These are phyloP conservation scores for Chlamydomonas incerta DNA, from an alignment of 139 green algal genomes.

Conservation along the genomic window DNA sequence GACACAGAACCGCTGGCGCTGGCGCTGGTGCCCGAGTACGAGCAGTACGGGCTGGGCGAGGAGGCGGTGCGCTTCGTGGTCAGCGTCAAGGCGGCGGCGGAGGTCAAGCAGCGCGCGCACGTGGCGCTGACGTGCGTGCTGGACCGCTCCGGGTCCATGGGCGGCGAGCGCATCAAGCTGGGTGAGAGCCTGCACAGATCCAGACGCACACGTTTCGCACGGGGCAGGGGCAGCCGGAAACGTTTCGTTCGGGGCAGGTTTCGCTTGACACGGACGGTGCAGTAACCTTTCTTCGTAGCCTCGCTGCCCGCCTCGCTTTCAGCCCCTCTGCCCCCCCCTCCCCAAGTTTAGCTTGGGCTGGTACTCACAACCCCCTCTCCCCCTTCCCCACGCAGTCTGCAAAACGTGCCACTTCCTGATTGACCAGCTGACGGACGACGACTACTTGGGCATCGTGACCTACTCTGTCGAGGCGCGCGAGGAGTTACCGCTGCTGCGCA, in stretches of 20 bases:
- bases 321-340: too few species aligned
- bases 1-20: background rate
- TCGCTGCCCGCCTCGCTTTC: too few species aligned
- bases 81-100: conserved; percentile 31
- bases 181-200: too few species aligned
- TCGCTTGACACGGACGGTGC: too few species aligned
- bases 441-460: conserved; percentile 20
- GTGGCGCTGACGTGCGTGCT: conserved; percentile 49
- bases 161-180: conserved; percentile 33
- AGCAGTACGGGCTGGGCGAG: background rate
- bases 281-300: too few species aligned
- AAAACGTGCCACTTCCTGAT: conserved; percentile 48
- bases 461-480: background rate
- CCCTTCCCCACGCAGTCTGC: background rate
- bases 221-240: too few species aligned
- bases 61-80: background rate
- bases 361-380: too few species aligned
- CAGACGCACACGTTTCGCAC: too few species aligned
- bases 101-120: conserved; percentile 26
- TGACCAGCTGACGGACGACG: conserved; percentile 35
- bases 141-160: conserved; percentile 48
- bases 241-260: too few species aligned
- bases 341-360: too few species aligned
- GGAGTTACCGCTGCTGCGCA: conserved; percentile 45
- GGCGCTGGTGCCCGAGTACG: conserved; percentile 37